Conservation (phyloP, 2,329 filamentous ascomycete species). For the Ustilaginoidea virens region DNA sequence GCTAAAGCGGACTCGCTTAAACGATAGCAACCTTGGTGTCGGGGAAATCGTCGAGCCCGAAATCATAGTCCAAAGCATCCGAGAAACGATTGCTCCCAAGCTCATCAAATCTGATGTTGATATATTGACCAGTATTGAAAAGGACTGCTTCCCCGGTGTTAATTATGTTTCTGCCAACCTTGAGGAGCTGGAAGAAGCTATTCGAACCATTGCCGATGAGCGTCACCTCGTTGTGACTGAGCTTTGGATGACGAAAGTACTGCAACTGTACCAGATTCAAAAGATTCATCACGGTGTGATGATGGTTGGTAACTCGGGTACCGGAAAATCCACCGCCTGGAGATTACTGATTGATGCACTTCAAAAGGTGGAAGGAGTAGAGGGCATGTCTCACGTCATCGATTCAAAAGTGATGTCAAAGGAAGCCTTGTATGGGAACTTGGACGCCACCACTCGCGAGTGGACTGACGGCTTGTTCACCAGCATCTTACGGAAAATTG, state of each 20-base stretch:
- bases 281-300: constrained; percentile 98
- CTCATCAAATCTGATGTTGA: constrained; percentile 85
- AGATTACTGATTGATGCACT: constrained; percentile 80
- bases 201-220: constrained; percentile 68
- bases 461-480: constrained; percentile 99
- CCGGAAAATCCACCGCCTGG: constrained; percentile 94
- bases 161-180: constrained; percentile 85
- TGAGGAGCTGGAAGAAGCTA: constrained; percentile 62
- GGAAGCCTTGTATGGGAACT: constrained; percentile 85
- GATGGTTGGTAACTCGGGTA: constrained; percentile 98
- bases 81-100: constrained; percentile 96
- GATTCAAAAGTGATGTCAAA: constrained; percentile 99
- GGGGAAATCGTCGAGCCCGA: constrained; percentile 79
- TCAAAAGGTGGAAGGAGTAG: constrained; percentile 77
- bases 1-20: constrained; percentile 70
- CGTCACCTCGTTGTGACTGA: constrained; percentile 82
- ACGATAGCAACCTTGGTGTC: constrained; percentile 39
- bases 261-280: constrained; percentile 97
- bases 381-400: constrained; percentile 93
- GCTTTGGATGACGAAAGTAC: constrained; percentile 91
- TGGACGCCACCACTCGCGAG: constrained; percentile 93
- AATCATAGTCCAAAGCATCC: constrained; percentile 95
- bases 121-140: constrained; percentile 72
- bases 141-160: constrained; percentile 78
- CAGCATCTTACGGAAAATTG: constrained; percentile 92